phyloP scores from a whole-genome alignment of 208 protist species.

The Angomonas desouzai region DNA sequence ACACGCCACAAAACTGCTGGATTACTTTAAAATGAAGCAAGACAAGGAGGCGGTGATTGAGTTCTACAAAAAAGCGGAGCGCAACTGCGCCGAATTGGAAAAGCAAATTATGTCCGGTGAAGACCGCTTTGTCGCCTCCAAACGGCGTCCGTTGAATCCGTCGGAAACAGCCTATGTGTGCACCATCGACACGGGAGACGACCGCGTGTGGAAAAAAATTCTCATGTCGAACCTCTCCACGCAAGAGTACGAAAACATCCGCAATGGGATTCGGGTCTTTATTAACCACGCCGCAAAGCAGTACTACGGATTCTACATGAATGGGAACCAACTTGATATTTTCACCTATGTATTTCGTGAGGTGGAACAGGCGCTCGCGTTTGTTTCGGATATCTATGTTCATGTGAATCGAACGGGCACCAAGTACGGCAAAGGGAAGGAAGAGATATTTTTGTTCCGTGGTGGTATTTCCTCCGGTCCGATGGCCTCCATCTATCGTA shows the following conservation, averaged over 20 bases:
- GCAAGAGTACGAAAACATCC: conserved; percentile 38
- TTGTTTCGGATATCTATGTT: conserved; percentile 73
- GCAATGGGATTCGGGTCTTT: conserved; percentile 33
- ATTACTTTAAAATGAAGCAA: conserved; percentile 46
- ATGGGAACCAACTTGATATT: conserved; percentile 71
- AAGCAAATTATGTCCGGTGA: conserved; percentile 60
- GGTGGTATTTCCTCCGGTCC: conserved; percentile 54
- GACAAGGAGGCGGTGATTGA: conserved; percentile 47
- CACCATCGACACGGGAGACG: conserved; percentile 71
- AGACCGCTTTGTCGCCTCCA: conserved; percentile 56
- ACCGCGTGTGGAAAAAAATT: conserved; percentile 40
- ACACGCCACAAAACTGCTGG: conserved; percentile 35
- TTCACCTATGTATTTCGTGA: conserved; percentile 83
- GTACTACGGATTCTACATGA: conserved; percentile 77
- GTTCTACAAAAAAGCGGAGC: conserved; percentile 38
- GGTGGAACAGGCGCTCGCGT: conserved; percentile 70
- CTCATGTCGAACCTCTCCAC: conserved; percentile 19
- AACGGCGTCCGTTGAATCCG: conserved; percentile 45
- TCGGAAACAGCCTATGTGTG: conserved; percentile 68
- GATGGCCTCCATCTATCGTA: conserved; percentile 65
- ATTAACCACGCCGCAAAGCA: conserved; percentile 53
- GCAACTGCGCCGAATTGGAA: conserved; percentile 45
- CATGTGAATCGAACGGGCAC: conserved; percentile 64
- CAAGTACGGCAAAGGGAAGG: conserved; percentile 38
- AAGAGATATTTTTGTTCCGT: conserved; percentile 60